A percentile compares a stretch with the other conserved stretches of the same genome.
Conservation (phyloP, 768 basidiomycete species). For the Boletus rufocinnamomeus region DNA sequence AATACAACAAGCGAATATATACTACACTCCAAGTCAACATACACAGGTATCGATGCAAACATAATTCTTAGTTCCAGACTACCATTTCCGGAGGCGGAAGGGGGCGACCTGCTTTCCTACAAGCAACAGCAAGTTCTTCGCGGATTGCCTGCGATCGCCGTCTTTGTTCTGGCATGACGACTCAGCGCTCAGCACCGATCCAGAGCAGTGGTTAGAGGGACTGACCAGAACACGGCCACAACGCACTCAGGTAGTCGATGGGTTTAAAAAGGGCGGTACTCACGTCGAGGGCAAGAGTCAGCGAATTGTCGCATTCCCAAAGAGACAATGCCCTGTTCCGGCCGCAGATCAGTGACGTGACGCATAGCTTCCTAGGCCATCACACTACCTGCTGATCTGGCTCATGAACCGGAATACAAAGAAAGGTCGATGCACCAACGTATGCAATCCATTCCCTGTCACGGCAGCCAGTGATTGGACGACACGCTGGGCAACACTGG, state of each 20-base stretch:
- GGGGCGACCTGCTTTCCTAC: conserved; percentile 47
- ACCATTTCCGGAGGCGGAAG: conserved; percentile 35
- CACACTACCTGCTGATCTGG: conserved; percentile 56
- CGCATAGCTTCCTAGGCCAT: background rate
- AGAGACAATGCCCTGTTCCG: conserved; percentile 51
- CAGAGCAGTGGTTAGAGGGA: conserved; percentile 4
- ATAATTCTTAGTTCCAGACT: background rate
- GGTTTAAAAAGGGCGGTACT: conserved; percentile 60
- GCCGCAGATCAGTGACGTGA: conserved; percentile 16
- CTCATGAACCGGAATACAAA: conserved; percentile 78
- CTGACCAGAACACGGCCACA: conserved; percentile 69
- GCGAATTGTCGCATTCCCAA: conserved; percentile 60
- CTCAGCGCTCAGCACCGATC: conserved; percentile 17
- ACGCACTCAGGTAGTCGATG: conserved; percentile 57
- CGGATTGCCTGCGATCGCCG: conserved; percentile 48
- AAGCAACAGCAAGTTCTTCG: conserved; percentile 47
- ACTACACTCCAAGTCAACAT: background rate
- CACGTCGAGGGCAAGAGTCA: conserved; percentile 62
- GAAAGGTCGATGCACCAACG: conserved; percentile 60
- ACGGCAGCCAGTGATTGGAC: conserved; percentile 61
- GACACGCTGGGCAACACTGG: conserved; percentile 56
- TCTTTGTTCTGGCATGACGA: conserved; percentile 48
- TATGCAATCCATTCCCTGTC: conserved; percentile 51
- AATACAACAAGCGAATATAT: too few relatives aligned
- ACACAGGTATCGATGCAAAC: background rate